A percentile compares a stretch with the other conserved stretches of the same genome.
Evolutionary conservation across 2,329 filamentous ascomycete species (phyloP).

Genomic region (Raffaelea ambrosiae): DNA sequence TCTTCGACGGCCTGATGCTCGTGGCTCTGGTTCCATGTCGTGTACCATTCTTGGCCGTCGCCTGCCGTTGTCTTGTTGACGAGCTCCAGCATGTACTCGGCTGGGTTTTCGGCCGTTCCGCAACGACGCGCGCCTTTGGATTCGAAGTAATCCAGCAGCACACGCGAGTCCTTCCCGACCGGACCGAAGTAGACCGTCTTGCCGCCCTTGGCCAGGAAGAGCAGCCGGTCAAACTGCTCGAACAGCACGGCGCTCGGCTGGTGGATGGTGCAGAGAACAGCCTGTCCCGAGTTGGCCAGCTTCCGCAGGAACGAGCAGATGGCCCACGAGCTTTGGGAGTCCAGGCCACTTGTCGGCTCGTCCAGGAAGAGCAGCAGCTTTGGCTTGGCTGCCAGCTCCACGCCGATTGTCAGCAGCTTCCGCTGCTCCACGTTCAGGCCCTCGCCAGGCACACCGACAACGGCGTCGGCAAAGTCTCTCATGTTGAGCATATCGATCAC

Average conservation of each 20-base stretch:
- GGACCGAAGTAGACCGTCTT: constrained; percentile 72
- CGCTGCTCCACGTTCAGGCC: constrained; percentile 65
- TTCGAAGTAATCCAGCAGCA: constrained; percentile 68
- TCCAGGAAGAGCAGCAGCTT: constrained; percentile 84
- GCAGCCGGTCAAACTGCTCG: constrained; percentile 76
- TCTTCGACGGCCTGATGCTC: constrained; percentile 47
- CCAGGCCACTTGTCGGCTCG: constrained; percentile 90
- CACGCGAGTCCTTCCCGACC: constrained; percentile 60
- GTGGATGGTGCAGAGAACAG: constrained; percentile 94
- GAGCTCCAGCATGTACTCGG: constrained; percentile 69
- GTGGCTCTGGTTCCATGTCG: constrained; percentile 49
- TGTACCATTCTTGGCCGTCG: constrained; percentile 55
- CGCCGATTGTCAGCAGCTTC: constrained; percentile 76
- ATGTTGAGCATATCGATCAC: constrained; percentile 88
- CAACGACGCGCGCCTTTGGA: constrained; percentile 58
- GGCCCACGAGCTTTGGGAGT: constrained; percentile 88
- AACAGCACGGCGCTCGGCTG: constrained; percentile 95
- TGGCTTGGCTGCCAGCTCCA: constrained; percentile 91
- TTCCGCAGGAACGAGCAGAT: constrained; percentile 83
- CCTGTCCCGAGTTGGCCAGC: constrained; percentile 78
- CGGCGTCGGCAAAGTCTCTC: constrained; percentile 80
- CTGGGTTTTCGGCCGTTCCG: constrained; percentile 64
- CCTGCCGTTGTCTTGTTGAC: constrained; percentile 55
- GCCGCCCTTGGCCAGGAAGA: constrained; percentile 70
- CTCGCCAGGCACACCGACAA: constrained; percentile 85